Conservation (phyloP, 768 basidiomycete genomes). For the Lactarius sp. region DNA sequence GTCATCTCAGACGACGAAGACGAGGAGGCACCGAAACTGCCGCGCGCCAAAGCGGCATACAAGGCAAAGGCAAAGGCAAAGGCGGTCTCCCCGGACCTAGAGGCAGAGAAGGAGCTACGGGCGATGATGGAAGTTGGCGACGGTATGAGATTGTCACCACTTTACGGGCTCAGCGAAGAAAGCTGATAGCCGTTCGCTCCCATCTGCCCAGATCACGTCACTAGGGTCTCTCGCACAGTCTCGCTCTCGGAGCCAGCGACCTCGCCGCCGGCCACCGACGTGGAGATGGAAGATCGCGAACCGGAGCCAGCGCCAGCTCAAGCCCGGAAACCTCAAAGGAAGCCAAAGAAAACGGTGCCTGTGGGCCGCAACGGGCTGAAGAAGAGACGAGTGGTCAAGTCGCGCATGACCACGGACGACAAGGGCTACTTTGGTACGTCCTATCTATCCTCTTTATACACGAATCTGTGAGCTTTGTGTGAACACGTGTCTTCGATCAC, state of each 20-base stretch:
- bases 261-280: constrained; percentile 26
- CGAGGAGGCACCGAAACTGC: constrained; percentile 38
- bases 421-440: constrained; percentile 71
- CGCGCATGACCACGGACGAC: constrained; percentile 47
- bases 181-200: constrained; percentile 31
- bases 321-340: constrained; percentile 36
- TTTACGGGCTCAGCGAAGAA: not conserved
- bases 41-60: constrained; percentile 33
- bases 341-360: constrained; percentile 58
- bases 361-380: constrained; percentile 74
- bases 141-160: constrained; percentile 35
- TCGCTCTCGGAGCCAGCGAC: constrained; percentile 24
- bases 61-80: constrained; percentile 33
- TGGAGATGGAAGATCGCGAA: constrained; percentile 29
- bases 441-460: not conserved
- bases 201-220: constrained; percentile 33
- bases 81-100: constrained; percentile 40
- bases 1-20: constrained; percentile 64
- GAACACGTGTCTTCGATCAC: not conserved
- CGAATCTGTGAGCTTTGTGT: not conserved
- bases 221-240: constrained; percentile 10
- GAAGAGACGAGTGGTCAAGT: constrained; percentile 64
- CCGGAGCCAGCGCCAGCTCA: constrained; percentile 27
- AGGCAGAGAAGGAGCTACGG: constrained; percentile 40
- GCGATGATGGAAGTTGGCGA: constrained; percentile 80